Conservation (phyloP, 2,329 filamentous ascomycete species). For the Lachnellula subtilissima region DNA sequence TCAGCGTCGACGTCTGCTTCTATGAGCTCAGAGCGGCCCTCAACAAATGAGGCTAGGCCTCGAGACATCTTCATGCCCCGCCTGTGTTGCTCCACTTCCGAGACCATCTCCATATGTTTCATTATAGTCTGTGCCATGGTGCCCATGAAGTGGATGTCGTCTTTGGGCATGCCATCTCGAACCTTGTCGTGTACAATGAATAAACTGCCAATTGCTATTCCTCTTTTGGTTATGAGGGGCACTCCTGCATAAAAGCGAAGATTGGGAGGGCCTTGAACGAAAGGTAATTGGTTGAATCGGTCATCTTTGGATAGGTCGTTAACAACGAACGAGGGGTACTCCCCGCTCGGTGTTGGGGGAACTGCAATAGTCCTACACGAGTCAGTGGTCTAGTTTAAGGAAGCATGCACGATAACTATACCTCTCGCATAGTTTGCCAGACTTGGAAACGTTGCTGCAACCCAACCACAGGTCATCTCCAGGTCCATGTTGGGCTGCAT, state of each 20-base stretch:
- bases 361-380: slow-evolving; percentile 26
- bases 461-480: slow-evolving; percentile 33
- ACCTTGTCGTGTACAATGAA: slow-evolving; percentile 54
- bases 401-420: slow-evolving; percentile 2
- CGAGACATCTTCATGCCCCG: slow-evolving; percentile 51
- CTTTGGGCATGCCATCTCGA: slow-evolving; percentile 44
- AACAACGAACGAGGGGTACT: slow-evolving; percentile 30
- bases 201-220: slow-evolving; percentile 51
- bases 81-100: slow-evolving; percentile 48
- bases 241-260: slow-evolving; percentile 31
- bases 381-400: slow-evolving; percentile 5
- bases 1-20: slow-evolving; percentile 28
- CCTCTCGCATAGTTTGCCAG: slow-evolving; percentile 31
- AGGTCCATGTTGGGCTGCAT: slow-evolving; percentile 24
- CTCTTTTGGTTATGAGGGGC: slow-evolving; percentile 30
- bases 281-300: slow-evolving; percentile 27
- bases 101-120: slow-evolving; percentile 55
- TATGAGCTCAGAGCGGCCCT: slow-evolving; percentile 34
- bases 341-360: slow-evolving; percentile 12
- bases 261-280: slow-evolving; percentile 25
- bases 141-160: slow-evolving; percentile 51
- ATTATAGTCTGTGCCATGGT: slow-evolving; percentile 54
- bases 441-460: slow-evolving; percentile 26
- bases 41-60: slow-evolving; percentile 51
- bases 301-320: slow-evolving; percentile 28